phyloP scores from a whole-genome alignment of 495 filamentous ascomycete genomes.

The Penicillium arizonense region DNA sequence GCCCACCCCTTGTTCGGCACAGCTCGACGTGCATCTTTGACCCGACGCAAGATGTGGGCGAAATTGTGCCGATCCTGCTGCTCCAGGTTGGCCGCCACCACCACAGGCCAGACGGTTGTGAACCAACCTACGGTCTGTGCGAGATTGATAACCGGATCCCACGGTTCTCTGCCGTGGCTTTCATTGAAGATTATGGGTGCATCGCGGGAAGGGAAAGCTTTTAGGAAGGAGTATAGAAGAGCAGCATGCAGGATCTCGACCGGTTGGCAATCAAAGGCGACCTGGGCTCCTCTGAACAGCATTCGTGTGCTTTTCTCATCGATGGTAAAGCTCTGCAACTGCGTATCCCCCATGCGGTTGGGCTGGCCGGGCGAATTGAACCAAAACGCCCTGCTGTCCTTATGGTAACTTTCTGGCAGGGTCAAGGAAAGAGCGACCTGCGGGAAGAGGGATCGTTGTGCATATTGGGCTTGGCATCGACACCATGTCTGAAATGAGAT shows the following conservation, averaged over 20 bases:
- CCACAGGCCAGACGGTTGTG: conserved; percentile 40
- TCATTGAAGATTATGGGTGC: conserved; percentile 47
- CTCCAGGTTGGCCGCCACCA: background rate
- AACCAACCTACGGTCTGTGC: conserved; percentile 47
- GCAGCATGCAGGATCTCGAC: conserved; percentile 1
- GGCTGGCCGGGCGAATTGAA: background rate
- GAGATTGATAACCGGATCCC: conserved; percentile 30
- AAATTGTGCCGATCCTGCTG: conserved; percentile 7
- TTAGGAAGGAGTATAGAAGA: background rate
- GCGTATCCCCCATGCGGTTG: conserved; percentile 1
- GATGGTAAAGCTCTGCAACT: conserved; percentile 1
- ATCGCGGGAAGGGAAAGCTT: background rate
- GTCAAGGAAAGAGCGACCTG: background rate
- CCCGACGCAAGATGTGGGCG: conserved; percentile 12
- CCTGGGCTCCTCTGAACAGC: background rate
- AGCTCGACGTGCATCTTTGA: conserved; percentile 25
- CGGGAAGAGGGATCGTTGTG: background rate
- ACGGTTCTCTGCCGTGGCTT: conserved; percentile 45
- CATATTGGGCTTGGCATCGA: background rate
- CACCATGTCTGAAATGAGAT: background rate
- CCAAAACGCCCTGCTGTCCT: background rate
- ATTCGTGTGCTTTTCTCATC: background rate
- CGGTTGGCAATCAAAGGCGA: background rate
- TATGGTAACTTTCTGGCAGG: background rate
- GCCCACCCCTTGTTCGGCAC: conserved; percentile 28